These are phyloP conservation scores for Mitragyna speciosa DNA, from an alignment of 257 asterid genomes.

Conservation along the genomic window DNA sequence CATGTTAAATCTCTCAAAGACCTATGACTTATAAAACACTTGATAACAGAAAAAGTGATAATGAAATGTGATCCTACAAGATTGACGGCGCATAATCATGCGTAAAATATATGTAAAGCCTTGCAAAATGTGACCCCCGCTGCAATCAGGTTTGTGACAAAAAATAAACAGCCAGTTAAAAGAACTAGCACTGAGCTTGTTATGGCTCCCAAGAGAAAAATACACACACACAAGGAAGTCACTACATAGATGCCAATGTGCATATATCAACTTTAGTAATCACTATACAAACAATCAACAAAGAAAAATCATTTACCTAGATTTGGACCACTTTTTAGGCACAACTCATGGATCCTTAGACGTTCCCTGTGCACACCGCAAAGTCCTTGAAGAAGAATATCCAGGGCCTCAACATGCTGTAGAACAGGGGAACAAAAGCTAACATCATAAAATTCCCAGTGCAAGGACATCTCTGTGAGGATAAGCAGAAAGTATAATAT, in stretches of 20 bases:
- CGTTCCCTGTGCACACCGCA: conserved; percentile 85
- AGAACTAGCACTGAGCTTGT: not conserved
- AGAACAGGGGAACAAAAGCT: conserved; percentile 12
- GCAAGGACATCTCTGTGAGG: not conserved
- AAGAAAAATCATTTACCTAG: conserved; percentile 50
- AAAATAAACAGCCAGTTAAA: not conserved
- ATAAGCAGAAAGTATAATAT: not conserved
- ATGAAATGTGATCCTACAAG: not conserved
- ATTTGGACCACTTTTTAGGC: conserved; percentile 78
- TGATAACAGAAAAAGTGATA: not conserved
- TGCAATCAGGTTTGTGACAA: not conserved
- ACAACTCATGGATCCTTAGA: conserved; percentile 75
- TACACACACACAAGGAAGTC: not conserved
- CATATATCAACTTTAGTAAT: not conserved
- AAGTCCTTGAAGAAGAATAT: conserved; percentile 94
- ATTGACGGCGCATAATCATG: not conserved
- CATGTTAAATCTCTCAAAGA: not conserved
- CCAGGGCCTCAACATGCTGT: conserved; percentile 93
- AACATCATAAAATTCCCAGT: conserved; percentile 11
- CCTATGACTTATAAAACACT: not conserved
- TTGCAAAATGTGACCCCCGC: not conserved
- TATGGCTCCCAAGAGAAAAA: not conserved
- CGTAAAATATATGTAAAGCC: not conserved
- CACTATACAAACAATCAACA: not conserved
- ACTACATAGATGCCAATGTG: not conserved